Base-by-base conservation (phyloP, 257 asterid genomes). In the Penstemon barbatus region DNA sequence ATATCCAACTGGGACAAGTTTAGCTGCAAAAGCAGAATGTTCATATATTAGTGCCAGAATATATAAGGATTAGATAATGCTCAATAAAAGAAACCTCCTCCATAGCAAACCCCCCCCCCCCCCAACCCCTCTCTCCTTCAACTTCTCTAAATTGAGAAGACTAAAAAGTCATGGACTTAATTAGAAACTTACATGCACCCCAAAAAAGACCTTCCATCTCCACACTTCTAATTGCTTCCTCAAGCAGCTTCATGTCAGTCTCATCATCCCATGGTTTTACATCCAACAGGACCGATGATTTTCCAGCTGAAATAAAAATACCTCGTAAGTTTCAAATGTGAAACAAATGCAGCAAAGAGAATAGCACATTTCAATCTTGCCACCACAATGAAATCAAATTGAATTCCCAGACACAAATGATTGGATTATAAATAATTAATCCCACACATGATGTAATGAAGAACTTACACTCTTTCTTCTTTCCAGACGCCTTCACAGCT, bases 181-280 rank as follows among this genome's bases (percentile, higher is more conserved):
- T 1, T 38, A 9, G 38, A 50, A 61, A 41, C 95, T 50, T 76
- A 93, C 97, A 85, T 61, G 97, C 99, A 71, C 99, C 99, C 94
- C 90, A 93, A 52, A 77, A 52, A 54, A 93, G 87, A 74, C 99
- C 98, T 53, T 92, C 98, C 90, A 85, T 72, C 50, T 74, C 25
- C 70, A 92, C 89, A 54, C 84, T 68, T 64, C 90, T 80, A 50
- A 93, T 96, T 18, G 96, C 92, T 80, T 93, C 99, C 73, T 93
- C 99, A 10, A 93, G 97, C 77, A 84, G 82, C 67, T 90, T 82
- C 99, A 94, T 94, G 66, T 89, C 97, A 10, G 99, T 94, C 77
- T 94, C 99, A 39, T 94, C 99, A 74, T 94, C 99, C 98, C 98
- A 89, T 64, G 98, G 95, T 71, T 91, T 91, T 4, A 91, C 71